Conservation (phyloP, 345 rosid species). For the Salix suchowensis region DNA sequence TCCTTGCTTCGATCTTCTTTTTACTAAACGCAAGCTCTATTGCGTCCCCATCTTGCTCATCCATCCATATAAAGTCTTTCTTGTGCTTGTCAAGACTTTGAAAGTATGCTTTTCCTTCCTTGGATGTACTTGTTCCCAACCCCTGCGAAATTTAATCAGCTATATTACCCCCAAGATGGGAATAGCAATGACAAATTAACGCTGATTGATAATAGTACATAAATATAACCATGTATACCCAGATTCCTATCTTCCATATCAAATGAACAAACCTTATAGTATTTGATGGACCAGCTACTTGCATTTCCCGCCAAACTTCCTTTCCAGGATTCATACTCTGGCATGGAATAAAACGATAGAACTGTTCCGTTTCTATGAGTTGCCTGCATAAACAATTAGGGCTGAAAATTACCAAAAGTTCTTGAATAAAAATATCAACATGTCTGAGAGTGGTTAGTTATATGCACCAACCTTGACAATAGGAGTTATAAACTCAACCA, state of each 20-base stretch:
- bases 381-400: slow-evolving; percentile 44
- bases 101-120: slow-evolving; percentile 81
- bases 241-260: background rate
- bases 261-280: slow-evolving; percentile 71
- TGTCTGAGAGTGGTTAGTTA: background rate
- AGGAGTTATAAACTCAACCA: slow-evolving; percentile 93
- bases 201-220: background rate
- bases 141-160: slow-evolving; percentile 45
- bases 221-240: background rate
- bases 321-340: slow-evolving; percentile 83
- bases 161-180: background rate
- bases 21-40: slow-evolving; percentile 98
- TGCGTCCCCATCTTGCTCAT: slow-evolving; percentile 79
- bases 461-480: slow-evolving; percentile 71
- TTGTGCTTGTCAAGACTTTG: slow-evolving; percentile 48
- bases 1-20: slow-evolving; percentile 94
- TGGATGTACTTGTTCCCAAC: slow-evolving; percentile 80
- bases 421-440: background rate
- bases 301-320: slow-evolving; percentile 66
- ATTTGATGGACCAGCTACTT: slow-evolving; percentile 78
- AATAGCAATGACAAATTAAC: background rate
- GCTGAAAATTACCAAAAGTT: background rate
- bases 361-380: slow-evolving; percentile 43
- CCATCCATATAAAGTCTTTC: slow-evolving; percentile 82
- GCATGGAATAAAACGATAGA: slow-evolving; percentile 82